Base-by-base conservation (phyloP, 2,329 filamentous ascomycete species). In the Colletotrichum sp. region DNA sequence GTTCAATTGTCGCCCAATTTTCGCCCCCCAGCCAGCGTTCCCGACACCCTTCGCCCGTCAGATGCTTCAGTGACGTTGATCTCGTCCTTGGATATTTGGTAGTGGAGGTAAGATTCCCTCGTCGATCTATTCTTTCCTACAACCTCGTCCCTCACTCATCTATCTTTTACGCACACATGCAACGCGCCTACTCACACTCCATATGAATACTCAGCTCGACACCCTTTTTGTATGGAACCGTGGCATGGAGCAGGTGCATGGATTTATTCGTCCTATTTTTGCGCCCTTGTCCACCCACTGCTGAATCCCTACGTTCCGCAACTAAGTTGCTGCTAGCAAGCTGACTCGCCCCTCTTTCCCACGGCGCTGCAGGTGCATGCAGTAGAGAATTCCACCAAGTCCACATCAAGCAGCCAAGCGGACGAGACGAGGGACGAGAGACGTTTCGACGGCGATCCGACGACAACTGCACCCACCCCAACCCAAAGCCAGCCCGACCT, bases 301-400 rank as follows among this genome's bases (percentile, higher is more conserved):
- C 52, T 65, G 49, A 36, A 13, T 59, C n/a, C 34, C 44, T 49
- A 49, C 44, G 44, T 49, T 49, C 44, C 44, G 44, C 44, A 49
- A 49, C 18, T 32, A 59, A 39, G 24, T 39, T 64, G 39, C 44
- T 30, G 44, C 16, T 70, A 44, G 28, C 55, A 68, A 73, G 73
- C 69, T 68, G 73, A 76, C 73, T 72, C 73, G 73, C 73, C 69
- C 73, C 69, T 76, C 73, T 68, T 73, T 66, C 60, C 49, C 26
- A 64, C 69, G 69, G 63, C 32, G 70, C 69, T 73, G 73, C 73
- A 76, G 69, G 57, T 72, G 73, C 63, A 75, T 75, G 69, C 73
- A 68, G 69, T 52, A 68, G 63, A 63, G 34, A 62, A 49, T 64
- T 72, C 39, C 55, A 66, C 63, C 55, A 34, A 49, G 60, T 30